phyloP scores from a whole-genome alignment of 805 yeast species.

The Lipomyces japonicus region DNA sequence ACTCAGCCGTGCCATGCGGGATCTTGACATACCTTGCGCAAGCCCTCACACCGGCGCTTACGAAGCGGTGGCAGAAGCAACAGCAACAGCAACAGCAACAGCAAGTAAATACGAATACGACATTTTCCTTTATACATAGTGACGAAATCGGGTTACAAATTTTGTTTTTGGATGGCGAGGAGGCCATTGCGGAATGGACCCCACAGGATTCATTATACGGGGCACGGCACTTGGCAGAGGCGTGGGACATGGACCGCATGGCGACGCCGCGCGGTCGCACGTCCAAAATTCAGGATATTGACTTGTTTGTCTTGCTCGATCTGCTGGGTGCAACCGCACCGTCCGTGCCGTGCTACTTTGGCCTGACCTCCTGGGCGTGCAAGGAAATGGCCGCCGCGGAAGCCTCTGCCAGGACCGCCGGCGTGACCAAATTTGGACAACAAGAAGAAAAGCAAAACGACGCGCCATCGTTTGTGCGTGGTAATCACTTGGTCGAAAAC shows the following conservation, averaged over 20 bases:
- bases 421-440: too few species aligned
- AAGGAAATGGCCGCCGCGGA: conserved; percentile 41
- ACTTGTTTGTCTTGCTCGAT: conserved; percentile 49
- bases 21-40: conserved; percentile 47
- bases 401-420: conserved; percentile 25
- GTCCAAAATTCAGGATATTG: conserved; percentile 39
- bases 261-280: conserved; percentile 20
- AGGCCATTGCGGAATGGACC: conserved; percentile 54
- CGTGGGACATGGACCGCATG: conserved; percentile 35
- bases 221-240: conserved; percentile 47
- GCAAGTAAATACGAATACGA: not conserved
- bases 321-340: conserved; percentile 45
- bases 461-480: conserved; percentile 4
- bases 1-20: conserved; percentile 57
- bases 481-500: conserved; percentile 9
- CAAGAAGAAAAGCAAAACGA: not conserved
- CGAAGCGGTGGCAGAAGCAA: conserved; percentile 27
- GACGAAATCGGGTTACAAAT: conserved; percentile 43
- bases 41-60: conserved; percentile 29
- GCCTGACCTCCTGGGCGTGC: conserved; percentile 42
- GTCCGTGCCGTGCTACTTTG: conserved; percentile 45
- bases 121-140: not conserved
- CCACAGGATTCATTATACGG: conserved; percentile 55
- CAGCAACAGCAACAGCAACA: not conserved
- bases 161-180: conserved; percentile 60